Base-by-base conservation (phyloP, 257 asterid genomes). In the Fraxinus quadrangulata region DNA sequence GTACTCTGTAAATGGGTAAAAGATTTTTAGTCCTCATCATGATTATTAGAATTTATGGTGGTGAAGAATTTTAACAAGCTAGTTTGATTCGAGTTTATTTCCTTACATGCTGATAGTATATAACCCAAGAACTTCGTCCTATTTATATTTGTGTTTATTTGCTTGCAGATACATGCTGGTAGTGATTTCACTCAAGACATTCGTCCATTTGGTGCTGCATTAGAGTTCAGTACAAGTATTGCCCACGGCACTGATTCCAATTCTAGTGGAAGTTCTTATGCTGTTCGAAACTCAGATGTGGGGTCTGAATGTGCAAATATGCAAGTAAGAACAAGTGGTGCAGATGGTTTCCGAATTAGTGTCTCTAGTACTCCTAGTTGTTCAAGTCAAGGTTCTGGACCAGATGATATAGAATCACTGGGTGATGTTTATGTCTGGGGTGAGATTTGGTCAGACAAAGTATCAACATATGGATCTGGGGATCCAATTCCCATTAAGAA, bases 341-440 rank as follows among this genome's bases (percentile, higher is more conserved):
- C 88, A 80, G 99, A 95, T 88, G 98, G 98, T 88, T 90, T 91
- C 75, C 92, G 97, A 77, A 81, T 93, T 74, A 95, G 99, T 72
- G 97, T 95, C 77, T 95, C 99, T 5, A 93, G 98, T 84, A 91
- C 91, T 73, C 97, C 97, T 47, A 94, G 98, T 84, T 89, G 96
- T 79, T 93, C 98, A 11, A 93, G 98, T 87, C 89, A 84, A 77
- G 89, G 93, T 75, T 91, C 96, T 10, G 99, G 97, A 40, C 94
- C 87, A 19, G 99, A 95, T 71, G 99, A 95, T 86, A 86, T 91
- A 81, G 99, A 95, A 86, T 90, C 98, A 63, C 86, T 93, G 23
- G 99, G 99, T n/a, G 99, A 95, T 84, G 97, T 95, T 75, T 95
- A 88, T 79, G 87, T 95, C 16, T 95, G 99, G 99, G 99, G 99